Evolutionary conservation across 306 rosid genomes (phyloP).

Genomic region (Rosa multiflora): DNA sequence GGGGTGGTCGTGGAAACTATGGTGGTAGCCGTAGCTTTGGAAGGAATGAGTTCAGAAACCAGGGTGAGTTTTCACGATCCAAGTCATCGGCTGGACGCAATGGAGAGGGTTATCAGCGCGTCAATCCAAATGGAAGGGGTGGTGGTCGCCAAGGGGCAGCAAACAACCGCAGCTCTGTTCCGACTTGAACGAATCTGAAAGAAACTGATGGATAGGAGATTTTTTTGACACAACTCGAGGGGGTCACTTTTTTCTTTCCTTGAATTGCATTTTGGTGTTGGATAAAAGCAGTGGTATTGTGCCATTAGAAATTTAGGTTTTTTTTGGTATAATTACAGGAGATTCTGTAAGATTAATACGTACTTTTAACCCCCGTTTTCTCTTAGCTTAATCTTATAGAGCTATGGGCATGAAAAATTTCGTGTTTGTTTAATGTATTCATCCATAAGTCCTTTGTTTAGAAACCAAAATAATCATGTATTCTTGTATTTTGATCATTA

Average conservation of each 20-base stretch:
- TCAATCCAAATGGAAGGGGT: constrained; percentile 67
- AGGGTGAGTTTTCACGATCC: constrained; percentile 73
- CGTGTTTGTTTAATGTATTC: constrained; percentile 11
- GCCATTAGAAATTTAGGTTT: constrained; percentile 31
- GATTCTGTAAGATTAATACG: constrained; percentile 31
- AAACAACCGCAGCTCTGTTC: constrained; percentile 39
- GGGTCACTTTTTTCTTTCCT: constrained; percentile 17
- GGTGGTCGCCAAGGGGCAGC: constrained; percentile 70
- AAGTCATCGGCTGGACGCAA: constrained; percentile 49
- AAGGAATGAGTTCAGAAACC: constrained; percentile 80
- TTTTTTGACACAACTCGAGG: constrained; percentile 45
- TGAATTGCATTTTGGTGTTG: background rate
- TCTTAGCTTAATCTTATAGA: constrained; percentile 9
- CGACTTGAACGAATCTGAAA: constrained; percentile 34
- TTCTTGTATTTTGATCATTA: background rate
- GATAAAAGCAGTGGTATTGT: constrained; percentile 31
- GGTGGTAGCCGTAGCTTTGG: constrained; percentile 77
- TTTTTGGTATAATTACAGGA: constrained; percentile 32
- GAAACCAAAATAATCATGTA: background rate
- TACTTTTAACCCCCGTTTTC: background rate
- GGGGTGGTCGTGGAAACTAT: constrained; percentile 69
- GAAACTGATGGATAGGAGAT: constrained; percentile 36
- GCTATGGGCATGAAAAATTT: constrained; percentile 21
- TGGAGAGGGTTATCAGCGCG: constrained; percentile 70
- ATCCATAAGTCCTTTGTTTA: background rate